These are phyloP conservation scores for Zasmidium angulare DNA, from an alignment of 2,329 filamentous ascomycete species.

Conservation along the genomic window DNA sequence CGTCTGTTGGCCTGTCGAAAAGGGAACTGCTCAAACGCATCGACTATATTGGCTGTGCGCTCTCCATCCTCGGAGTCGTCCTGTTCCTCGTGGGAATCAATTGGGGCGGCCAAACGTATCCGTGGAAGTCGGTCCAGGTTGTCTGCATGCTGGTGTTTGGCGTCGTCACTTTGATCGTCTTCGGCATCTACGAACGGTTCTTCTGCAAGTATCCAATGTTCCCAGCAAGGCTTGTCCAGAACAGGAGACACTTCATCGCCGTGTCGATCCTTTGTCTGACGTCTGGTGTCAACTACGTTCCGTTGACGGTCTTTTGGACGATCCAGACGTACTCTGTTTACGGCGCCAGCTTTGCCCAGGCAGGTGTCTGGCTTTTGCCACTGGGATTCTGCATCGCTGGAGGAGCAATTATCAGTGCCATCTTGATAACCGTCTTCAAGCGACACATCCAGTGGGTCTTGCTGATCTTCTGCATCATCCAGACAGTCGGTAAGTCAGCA, in stretches of 20 bases:
- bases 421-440: slow-evolving; percentile 56
- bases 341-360: slow-evolving; percentile 36
- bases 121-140: slow-evolving; percentile 22
- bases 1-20: slow-evolving; percentile 38
- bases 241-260: slow-evolving; percentile 28
- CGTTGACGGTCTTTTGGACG: slow-evolving; percentile 57
- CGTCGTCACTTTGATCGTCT: slow-evolving; percentile 22
- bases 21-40: slow-evolving; percentile 44
- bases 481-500: slow-evolving; percentile 55
- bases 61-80: slow-evolving; percentile 51
- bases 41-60: slow-evolving; percentile 52
- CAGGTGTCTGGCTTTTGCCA: slow-evolving; percentile 63
- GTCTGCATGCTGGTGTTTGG: slow-evolving; percentile 25
- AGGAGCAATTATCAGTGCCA: slow-evolving; percentile 59
- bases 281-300: slow-evolving; percentile 35
- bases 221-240: slow-evolving; percentile 24
- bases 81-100: slow-evolving; percentile 47
- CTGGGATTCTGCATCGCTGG: slow-evolving; percentile 62
- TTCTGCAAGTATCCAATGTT: slow-evolving; percentile 31
- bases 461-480: slow-evolving; percentile 59
- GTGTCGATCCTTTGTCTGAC: slow-evolving; percentile 24
- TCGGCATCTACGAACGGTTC: slow-evolving; percentile 24
- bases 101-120: slow-evolving; percentile 11
- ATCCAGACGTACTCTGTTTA: slow-evolving; percentile 64
- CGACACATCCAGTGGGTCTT: slow-evolving; percentile 61